Percentiles rank a stretch among this genome's conserved stretches.
phyloP scores from a whole-genome alignment of 2,329 filamentous ascomycete species.

The Talaromyces sp. region DNA sequence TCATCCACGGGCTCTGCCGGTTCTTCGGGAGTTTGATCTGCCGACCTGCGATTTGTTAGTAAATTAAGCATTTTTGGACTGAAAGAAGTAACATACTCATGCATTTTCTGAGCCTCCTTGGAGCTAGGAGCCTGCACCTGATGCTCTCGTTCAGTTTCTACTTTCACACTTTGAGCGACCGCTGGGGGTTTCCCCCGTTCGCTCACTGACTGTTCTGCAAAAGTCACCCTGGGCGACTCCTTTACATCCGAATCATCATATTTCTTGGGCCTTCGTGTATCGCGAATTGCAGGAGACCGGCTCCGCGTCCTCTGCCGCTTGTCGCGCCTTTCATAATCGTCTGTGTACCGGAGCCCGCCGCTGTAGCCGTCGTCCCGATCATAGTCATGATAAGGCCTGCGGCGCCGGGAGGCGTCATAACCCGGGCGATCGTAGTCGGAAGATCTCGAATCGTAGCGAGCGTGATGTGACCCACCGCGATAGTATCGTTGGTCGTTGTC shows the following conservation, averaged over 20 bases:
- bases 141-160: conserved; percentile 66
- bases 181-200: conserved; percentile 59
- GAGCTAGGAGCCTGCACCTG: conserved; percentile 48
- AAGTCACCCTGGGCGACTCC: conserved; percentile 39
- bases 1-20: conserved; percentile 67
- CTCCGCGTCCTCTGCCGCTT: conserved; percentile 56
- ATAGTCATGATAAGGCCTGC: conserved; percentile 47
- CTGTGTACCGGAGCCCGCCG: conserved; percentile 44
- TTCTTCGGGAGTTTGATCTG: conserved; percentile 18
- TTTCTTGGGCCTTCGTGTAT: conserved; percentile 33
- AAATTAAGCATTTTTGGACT: no score
- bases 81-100: neutral
- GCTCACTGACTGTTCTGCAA: conserved; percentile 58
- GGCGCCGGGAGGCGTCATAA: conserved; percentile 34
- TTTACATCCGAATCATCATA: conserved; percentile 34
- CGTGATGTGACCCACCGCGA: conserved; percentile 26
- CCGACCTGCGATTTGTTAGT: neutral
- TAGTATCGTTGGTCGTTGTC: conserved; percentile 30
- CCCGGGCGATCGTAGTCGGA: conserved; percentile 39
- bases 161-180: conserved; percentile 55
- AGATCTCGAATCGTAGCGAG: conserved; percentile 28
- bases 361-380: conserved; percentile 43
- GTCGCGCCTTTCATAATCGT: conserved; percentile 48
- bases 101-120: conserved; percentile 17
- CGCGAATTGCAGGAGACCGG: conserved; percentile 38